Conservation (phyloP, 208 protist genomes). For the Porcisia hertigi region DNA sequence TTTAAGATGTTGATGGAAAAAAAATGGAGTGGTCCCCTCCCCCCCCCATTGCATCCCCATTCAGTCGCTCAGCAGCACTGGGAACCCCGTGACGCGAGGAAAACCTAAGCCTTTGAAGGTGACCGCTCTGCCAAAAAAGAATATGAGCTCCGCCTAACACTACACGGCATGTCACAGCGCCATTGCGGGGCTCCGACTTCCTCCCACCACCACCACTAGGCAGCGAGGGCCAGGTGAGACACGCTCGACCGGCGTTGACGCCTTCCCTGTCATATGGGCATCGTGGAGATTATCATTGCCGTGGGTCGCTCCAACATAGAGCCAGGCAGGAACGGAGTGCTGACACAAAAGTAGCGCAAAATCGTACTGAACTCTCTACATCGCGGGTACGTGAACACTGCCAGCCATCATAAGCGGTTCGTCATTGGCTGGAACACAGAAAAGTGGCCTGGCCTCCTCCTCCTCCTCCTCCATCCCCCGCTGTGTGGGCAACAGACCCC, state of each 20-base stretch:
- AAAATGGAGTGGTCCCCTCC: no score
- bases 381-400: not conserved
- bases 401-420: not conserved
- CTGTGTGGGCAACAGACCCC: no score
- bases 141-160: no score
- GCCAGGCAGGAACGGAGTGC: not conserved
- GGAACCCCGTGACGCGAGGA: no score
- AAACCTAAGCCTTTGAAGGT: no score
- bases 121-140: no score
- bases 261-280: not conserved
- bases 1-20: no score
- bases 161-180: not conserved
- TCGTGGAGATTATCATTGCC: not conserved
- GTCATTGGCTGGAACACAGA: no score
- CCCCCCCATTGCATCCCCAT: no score
- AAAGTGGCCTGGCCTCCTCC: not conserved
- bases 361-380: not conserved
- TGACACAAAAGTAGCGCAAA: no score
- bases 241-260: not conserved
- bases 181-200: not conserved
- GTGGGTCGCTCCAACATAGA: not conserved
- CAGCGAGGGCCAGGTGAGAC: not conserved
- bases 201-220: not conserved
- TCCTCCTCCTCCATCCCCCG: no score
- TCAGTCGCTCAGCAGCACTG: no score